phyloP scores from a whole-genome alignment of 495 filamentous ascomycete species.

The Penicillium argentinense region DNA sequence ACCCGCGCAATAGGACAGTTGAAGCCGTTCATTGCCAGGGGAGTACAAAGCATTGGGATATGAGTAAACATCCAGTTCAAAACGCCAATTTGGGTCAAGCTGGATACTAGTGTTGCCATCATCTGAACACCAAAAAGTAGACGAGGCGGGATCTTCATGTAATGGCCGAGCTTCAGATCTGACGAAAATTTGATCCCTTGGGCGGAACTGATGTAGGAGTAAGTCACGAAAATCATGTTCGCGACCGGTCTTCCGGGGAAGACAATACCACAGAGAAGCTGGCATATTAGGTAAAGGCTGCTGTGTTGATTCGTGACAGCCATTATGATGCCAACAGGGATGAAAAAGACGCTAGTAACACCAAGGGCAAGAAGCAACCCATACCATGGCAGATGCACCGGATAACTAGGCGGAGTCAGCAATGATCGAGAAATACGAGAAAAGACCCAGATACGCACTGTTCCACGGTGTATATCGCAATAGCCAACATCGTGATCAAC shows the following conservation, averaged over 20 bases:
- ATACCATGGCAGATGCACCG: conserved; percentile 80
- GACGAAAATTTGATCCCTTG: conserved; percentile 52
- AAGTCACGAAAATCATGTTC: conserved; percentile 89
- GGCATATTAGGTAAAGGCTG: conserved; percentile 73
- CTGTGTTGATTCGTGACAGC: conserved; percentile 83
- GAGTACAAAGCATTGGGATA: conserved; percentile 74
- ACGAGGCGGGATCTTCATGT: conserved; percentile 90
- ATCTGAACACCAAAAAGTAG: conserved; percentile 76
- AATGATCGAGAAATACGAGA: conserved; percentile 15
- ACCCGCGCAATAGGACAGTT: conserved; percentile 85
- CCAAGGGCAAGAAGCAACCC: conserved; percentile 71
- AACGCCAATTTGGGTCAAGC: conserved; percentile 76
- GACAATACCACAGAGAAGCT: conserved; percentile 72
- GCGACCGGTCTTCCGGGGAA: conserved; percentile 83
- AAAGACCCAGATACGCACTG: conserved; percentile 44
- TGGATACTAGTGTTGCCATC: conserved; percentile 74
- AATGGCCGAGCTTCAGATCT: conserved; percentile 73
- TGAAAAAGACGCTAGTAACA: conserved; percentile 68
- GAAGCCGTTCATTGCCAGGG: conserved; percentile 77
- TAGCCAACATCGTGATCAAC: conserved; percentile 25
- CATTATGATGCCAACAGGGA: conserved; percentile 85
- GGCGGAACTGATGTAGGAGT: conserved; percentile 59
- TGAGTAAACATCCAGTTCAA: conserved; percentile 87
- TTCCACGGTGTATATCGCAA: conserved; percentile 29
- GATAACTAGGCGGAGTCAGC: conserved; percentile 32